phyloP scores from a whole-genome alignment of 805 yeast genomes.

The Pichia exigua region DNA sequence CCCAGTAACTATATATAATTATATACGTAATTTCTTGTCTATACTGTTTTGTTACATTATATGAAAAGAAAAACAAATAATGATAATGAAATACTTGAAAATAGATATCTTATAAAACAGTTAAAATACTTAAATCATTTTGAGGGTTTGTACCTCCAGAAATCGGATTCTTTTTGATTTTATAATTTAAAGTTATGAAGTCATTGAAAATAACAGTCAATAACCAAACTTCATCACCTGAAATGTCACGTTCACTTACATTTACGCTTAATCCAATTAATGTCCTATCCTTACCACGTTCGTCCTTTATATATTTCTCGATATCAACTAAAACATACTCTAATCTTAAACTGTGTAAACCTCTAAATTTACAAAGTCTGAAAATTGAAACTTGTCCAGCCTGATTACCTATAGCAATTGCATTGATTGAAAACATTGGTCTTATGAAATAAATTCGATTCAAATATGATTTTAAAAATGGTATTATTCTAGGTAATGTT shows the following conservation, averaged over 20 bases:
- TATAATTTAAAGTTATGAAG: background rate
- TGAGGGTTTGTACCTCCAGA: background rate
- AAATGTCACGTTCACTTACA: conserved; percentile 3
- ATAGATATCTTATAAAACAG: background rate
- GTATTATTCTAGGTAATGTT: background rate
- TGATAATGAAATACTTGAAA: background rate
- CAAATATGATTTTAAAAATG: conserved; percentile 8
- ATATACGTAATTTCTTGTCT: background rate
- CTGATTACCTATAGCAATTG: conserved; percentile 36
- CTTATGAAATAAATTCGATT: conserved; percentile 25
- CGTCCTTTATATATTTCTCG: conserved; percentile 15
- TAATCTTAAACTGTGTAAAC: conserved; percentile 33
- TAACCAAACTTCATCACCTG: conserved; percentile 8
- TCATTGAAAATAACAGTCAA: conserved; percentile 1
- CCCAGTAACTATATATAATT: background rate
- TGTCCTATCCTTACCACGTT: conserved; percentile 17
- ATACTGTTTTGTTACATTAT: background rate
- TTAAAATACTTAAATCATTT: background rate
- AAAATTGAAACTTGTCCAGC: conserved; percentile 36
- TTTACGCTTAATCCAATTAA: conserved; percentile 18
- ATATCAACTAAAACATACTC: conserved; percentile 35
- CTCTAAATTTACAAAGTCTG: conserved; percentile 35
- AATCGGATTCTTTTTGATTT: background rate
- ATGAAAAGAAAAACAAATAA: background rate
- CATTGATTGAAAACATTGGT: conserved; percentile 33